These are phyloP conservation scores for Chamaecrista fasciculata DNA, from an alignment of 306 rosid genomes.

Conservation along the genomic window DNA sequence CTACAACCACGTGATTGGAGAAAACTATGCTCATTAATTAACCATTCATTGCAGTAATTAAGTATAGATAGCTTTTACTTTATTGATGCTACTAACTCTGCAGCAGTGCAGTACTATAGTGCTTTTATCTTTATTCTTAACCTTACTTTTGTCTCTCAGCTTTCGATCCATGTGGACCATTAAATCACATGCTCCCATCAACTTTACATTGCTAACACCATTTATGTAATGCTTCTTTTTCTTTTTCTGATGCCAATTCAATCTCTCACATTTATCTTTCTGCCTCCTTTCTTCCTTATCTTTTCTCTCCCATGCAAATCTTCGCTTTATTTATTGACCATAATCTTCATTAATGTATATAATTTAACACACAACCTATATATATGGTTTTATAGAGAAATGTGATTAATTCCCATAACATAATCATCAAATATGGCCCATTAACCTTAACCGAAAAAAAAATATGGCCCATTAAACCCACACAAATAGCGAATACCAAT, in stretches of 20 bases:
- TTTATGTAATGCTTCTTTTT: background rate
- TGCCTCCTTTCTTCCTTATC: constrained; percentile 8
- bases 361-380: too few relatives aligned
- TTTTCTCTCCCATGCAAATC: constrained; percentile 21
- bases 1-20: too few relatives aligned
- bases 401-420: constrained; percentile 28
- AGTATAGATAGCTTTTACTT: background rate
- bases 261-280: background rate
- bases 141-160: background rate
- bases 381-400: constrained; percentile 1
- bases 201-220: background rate
- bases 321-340: constrained; percentile 10
- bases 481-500: background rate
- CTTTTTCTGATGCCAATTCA: background rate
- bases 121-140: background rate
- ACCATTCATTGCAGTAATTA: background rate
- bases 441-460: too few relatives aligned
- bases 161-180: background rate
- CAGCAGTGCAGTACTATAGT: background rate
- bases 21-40: background rate
- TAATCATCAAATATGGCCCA: constrained; percentile 30
- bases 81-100: background rate
- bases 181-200: background rate
- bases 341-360: constrained; percentile 18
- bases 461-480: constrained; percentile 17